A percentile compares a stretch with the other conserved stretches of the same genome.
Conservation (phyloP, 2,329 filamentous ascomycete genomes). For the Fusarium solani-melongenae region DNA sequence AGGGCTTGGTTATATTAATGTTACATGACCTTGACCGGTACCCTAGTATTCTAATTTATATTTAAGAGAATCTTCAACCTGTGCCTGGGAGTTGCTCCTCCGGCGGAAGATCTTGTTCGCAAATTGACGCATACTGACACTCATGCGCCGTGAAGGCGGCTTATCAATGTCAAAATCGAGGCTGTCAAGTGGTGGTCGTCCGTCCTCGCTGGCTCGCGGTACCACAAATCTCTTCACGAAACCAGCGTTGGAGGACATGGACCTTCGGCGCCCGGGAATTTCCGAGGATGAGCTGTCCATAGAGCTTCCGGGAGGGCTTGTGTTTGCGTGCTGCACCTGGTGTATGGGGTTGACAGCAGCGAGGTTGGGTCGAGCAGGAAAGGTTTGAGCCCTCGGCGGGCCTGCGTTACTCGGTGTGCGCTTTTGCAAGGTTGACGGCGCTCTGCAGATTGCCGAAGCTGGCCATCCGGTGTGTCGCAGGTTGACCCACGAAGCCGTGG, state of each 20-base stretch:
- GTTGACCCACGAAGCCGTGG: constrained; percentile 52
- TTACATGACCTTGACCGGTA: constrained; percentile 33
- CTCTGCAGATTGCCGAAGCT: constrained; percentile 45
- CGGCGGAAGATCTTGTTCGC: constrained; percentile 46
- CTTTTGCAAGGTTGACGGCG: constrained; percentile 40
- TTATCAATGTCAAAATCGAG: constrained; percentile 38
- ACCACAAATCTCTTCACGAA: constrained; percentile 40
- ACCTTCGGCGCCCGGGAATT: constrained; percentile 36
- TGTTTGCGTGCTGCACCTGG: constrained; percentile 24
- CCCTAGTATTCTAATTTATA: constrained; percentile 41
- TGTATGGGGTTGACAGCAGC: constrained; percentile 22
- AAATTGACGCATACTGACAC: constrained; percentile 42
- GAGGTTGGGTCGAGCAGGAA: constrained; percentile 33
- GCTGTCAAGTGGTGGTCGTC: constrained; percentile 33
- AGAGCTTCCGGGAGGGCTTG: constrained; percentile 32
- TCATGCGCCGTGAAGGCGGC: constrained; percentile 41
- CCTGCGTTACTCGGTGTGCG: constrained; percentile 36
- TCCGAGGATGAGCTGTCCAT: constrained; percentile 31
- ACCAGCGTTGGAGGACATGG: constrained; percentile 39
- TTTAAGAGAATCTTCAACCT: constrained; percentile 38
- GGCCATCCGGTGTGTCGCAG: constrained; percentile 52
- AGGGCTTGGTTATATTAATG: constrained; percentile 31
- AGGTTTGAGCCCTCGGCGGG: constrained; percentile 33
- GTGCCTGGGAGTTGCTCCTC: constrained; percentile 42
- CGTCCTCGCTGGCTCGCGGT: constrained; percentile 41